These are phyloP conservation scores for Diaporthe vexans DNA, from an alignment of 2,329 filamentous ascomycete species.

Conservation along the genomic window DNA sequence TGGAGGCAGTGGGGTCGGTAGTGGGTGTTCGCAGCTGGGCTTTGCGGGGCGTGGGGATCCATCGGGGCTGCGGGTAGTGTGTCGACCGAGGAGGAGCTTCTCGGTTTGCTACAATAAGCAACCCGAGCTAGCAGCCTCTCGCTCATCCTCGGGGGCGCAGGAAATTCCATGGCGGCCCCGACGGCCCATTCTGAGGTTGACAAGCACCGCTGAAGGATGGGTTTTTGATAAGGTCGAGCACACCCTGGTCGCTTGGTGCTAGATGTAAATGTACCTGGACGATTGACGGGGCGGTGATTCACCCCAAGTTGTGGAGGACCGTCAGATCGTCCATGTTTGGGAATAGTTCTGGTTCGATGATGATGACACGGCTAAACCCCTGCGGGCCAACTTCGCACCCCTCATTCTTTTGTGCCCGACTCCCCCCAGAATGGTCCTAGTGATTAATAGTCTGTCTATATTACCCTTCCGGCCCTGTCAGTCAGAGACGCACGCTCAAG, in stretches of 20 bases:
- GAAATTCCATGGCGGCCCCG: not conserved
- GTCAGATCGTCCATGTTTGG: not conserved
- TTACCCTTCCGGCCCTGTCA: not conserved
- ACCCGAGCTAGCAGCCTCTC: slow-evolving; percentile 30
- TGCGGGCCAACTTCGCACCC: slow-evolving; percentile 1
- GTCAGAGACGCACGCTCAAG: not conserved
- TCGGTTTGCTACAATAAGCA: slow-evolving; percentile 39
- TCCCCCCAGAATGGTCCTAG: not conserved
- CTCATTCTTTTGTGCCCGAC: not conserved
- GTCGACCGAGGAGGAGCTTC: not conserved
- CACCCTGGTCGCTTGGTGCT: not conserved
- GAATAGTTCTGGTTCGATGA: not conserved
- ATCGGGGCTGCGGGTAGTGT: not conserved
- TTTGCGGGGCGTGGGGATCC: slow-evolving; percentile 6
- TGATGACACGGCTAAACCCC: slow-evolving; percentile 14
- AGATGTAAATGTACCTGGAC: not conserved
- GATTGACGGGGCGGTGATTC: not conserved
- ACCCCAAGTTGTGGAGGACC: not conserved
- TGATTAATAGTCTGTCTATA: not conserved
- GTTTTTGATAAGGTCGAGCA: too few relatives aligned
- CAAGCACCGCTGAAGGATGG: not conserved
- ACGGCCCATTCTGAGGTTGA: not conserved
- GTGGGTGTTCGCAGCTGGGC: slow-evolving; percentile 25
- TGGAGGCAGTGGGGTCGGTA: slow-evolving; percentile 26
- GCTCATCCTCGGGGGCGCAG: not conserved